Conservation (phyloP, 257 asterid species). For the Primulina tabacum region DNA sequence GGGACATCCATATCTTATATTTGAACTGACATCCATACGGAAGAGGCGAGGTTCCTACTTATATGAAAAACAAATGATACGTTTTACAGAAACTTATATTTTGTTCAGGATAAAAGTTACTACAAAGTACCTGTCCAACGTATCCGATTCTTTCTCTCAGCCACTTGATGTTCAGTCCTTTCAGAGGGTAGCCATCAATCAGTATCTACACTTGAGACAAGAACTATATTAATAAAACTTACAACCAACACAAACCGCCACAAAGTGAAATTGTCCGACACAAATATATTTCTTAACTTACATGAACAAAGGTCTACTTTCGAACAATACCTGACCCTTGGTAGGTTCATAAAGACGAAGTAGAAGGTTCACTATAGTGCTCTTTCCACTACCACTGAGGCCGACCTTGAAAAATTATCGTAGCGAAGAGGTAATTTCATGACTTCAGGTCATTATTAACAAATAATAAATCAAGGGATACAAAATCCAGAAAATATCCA, state of each 20-base stretch:
- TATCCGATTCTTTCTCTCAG: conserved; percentile 84
- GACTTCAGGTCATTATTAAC: conserved; percentile 3
- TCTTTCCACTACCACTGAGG: conserved; percentile 98
- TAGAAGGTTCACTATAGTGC: conserved; percentile 85
- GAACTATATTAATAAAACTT: conserved; percentile 11
- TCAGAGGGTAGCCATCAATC: conserved; percentile 69
- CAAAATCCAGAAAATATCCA: conserved; percentile 17
- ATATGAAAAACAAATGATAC: neutral
- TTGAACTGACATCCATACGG: conserved; percentile 78
- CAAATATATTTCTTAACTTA: neutral
- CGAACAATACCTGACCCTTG: conserved; percentile 64
- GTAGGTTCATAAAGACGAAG: conserved; percentile 95
- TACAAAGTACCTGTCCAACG: conserved; percentile 82
- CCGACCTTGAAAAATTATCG: conserved; percentile 57
- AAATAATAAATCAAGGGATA: conserved; percentile 8
- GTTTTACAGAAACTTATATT: conserved; percentile 16
- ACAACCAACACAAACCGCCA: neutral
- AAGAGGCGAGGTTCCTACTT: conserved; percentile 88
- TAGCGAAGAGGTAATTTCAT: conserved; percentile 16
- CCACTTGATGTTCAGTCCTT: conserved; percentile 68
- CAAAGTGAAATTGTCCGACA: neutral
- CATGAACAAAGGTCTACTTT: conserved; percentile 6
- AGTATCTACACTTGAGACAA: conserved; percentile 51
- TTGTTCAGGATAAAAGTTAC: conserved; percentile 9
- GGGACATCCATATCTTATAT: conserved; percentile 84